Evolutionary conservation across 495 filamentous ascomycete genomes (phyloP), one percentile per base, ranked within the genome.

Genomic region (Aspergillus wentii): DNA sequence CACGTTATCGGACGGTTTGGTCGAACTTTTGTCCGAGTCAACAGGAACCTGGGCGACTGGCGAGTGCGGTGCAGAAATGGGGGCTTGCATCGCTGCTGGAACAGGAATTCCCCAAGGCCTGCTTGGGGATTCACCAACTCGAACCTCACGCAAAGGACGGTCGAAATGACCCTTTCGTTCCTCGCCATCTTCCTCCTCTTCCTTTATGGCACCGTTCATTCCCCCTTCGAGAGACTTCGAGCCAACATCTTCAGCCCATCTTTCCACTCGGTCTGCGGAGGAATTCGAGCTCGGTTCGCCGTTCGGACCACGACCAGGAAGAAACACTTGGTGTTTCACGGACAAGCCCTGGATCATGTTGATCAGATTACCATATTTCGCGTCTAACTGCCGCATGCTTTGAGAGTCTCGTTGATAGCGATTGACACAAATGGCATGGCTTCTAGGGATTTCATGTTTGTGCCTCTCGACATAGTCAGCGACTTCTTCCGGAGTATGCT

Each of bases 271-370:
- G 38, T 78, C 76, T 33, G 69, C 76, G 0, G 80, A 79, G 5
- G 60, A 56, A 30, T 43, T 51, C 20, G 43, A 45, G 11, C 42
- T 40, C 27, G 48, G 41, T 1, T 26, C 44, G 5, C 57, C 61
- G 29, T 72, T 69, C n/a, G 66, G 59, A 20, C 71, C 74, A 19
- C 80, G 70, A 13, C 71, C 64, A 0, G 86, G 86, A 8, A 95
- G 63, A 71, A 87, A 80, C 0, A 83, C 78, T 57, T 87, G 83
- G 51, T 95, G 89, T 44, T 90, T 88, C 38, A 75, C 69, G 31
- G 87, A 83, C 17, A 95, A 68, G 16, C 86, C 86, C 54, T 86
- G 79, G 33, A 95, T 89, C 88, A 95, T 94, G 61, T 74, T 90
- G 40, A 83, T 86, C 17, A 95, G 68, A 50, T 78, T 88, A 3